phyloP scores from a whole-genome alignment of 441 rosid species.

The Euphorbia celastroides region DNA sequence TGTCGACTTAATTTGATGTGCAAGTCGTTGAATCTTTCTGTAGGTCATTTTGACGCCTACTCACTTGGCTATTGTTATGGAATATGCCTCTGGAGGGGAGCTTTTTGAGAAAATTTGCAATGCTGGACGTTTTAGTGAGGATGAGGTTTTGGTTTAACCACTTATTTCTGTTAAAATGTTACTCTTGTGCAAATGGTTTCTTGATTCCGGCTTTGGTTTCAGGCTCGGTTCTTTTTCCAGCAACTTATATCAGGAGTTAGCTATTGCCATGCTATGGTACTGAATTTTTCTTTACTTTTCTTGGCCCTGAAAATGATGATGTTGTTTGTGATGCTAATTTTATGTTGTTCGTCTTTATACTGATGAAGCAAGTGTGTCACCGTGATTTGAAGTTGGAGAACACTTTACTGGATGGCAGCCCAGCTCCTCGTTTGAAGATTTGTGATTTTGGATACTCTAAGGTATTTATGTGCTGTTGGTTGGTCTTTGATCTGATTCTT shows the following conservation, averaged over 20 bases:
- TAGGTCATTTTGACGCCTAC: slow-evolving; percentile 90
- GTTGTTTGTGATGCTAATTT: slow-evolving; percentile 5
- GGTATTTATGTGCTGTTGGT: too few species aligned
- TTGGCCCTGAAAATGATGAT: slow-evolving; percentile 1
- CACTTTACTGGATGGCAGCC: too few species aligned
- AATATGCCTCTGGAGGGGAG: slow-evolving; percentile 98
- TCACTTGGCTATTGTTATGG: slow-evolving; percentile 98
- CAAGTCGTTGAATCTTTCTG: slow-evolving; percentile 8
- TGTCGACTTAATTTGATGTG: slow-evolving; percentile 1
- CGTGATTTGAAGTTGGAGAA: slow-evolving; percentile 94
- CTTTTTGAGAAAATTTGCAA: slow-evolving; percentile 90
- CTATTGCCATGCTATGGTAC: slow-evolving; percentile 92
- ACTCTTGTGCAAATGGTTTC: too few species aligned
- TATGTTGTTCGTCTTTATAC: slow-evolving; percentile 20
- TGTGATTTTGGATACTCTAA: too few species aligned
- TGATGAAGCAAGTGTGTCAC: slow-evolving; percentile 93
- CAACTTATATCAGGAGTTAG: slow-evolving; percentile 98
- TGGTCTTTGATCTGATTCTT: too few species aligned
- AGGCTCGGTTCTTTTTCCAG: slow-evolving; percentile 98
- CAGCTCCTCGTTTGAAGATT: too few species aligned
- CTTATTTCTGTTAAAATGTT: too few species aligned
- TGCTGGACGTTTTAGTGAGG: slow-evolving; percentile 90
- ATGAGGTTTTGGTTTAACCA: too few species aligned
- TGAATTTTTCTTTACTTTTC: neutral
- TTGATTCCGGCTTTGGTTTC: slow-evolving; percentile 22